These are phyloP conservation scores for Ogataea hybrid DNA, from an alignment of 1,139 yeast genomes.

Conservation along the genomic window DNA sequence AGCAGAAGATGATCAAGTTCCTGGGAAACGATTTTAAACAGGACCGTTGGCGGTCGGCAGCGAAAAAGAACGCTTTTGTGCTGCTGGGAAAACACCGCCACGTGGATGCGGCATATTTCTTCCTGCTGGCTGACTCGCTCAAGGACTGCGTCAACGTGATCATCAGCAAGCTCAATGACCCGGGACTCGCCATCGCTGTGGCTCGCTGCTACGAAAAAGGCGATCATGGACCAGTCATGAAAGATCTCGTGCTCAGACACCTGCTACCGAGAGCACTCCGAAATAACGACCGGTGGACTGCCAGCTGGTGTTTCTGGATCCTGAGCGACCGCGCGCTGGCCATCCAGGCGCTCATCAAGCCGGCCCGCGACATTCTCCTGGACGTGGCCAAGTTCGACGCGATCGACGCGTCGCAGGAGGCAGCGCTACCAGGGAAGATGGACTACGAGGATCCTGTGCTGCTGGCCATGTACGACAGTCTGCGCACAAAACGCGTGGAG, in stretches of 20 bases:
- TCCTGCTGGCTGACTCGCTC: constrained; percentile 73
- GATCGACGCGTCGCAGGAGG: constrained; percentile 32
- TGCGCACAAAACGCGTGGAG: constrained; percentile 50
- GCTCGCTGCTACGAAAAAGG: constrained; percentile 66
- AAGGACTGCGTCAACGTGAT: constrained; percentile 77
- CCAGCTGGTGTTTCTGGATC: constrained; percentile 82
- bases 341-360: constrained; percentile 61
- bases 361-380: constrained; percentile 47
- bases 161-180: constrained; percentile 62
- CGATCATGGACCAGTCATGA: constrained; percentile 53
- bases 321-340: constrained; percentile 50
- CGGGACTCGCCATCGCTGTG: constrained; percentile 73
- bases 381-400: constrained; percentile 29
- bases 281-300: constrained; percentile 76
- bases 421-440: constrained; percentile 27
- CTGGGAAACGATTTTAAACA: constrained; percentile 71
- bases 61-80: constrained; percentile 89
- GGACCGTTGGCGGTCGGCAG: constrained; percentile 82
- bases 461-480: constrained; percentile 58
- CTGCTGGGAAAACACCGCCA: constrained; percentile 84
- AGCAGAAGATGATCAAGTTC: constrained; percentile 74
- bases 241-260: constrained; percentile 47
- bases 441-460: constrained; percentile 75
- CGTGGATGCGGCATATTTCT: constrained; percentile 86
- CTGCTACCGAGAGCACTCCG: constrained; percentile 57